Evolutionary conservation across 2,329 filamentous ascomycete genomes (phyloP).

Genomic region (Sporothrix euskadiensis): DNA sequence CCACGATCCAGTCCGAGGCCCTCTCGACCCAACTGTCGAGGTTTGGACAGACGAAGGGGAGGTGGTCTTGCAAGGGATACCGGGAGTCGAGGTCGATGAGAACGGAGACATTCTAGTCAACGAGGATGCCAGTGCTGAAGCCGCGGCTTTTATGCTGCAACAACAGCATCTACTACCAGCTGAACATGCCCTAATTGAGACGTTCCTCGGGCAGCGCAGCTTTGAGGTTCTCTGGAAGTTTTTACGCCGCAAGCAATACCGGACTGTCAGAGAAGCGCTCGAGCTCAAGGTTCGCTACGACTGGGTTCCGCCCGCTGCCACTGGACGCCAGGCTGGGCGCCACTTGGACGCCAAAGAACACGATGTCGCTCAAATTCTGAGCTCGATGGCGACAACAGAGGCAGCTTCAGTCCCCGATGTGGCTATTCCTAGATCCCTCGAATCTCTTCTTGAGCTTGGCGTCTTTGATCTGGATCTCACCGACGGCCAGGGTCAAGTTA

Average conservation of each 20-base stretch:
- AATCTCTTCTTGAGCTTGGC: not conserved
- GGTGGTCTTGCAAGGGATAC: not conserved
- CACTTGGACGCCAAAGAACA: not conserved
- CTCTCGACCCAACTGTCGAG: constrained; percentile 30
- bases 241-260: constrained; percentile 58
- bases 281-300: constrained; percentile 60
- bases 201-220: constrained; percentile 60
- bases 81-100: not conserved
- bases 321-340: not conserved
- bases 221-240: constrained; percentile 60
- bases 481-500: not conserved
- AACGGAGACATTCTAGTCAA: not conserved
- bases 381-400: not conserved
- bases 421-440: not conserved
- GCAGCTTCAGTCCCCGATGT: not conserved
- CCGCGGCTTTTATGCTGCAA: not conserved
- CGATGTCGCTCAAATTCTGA: not conserved
- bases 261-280: constrained; percentile 52
- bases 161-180: not conserved
- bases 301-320: constrained; percentile 38
- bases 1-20: constrained; percentile 61
- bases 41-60: not conserved
- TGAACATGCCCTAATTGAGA: constrained; percentile 47
- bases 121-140: not conserved
- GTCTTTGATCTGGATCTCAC: not conserved